Evolutionary conservation across 208 protist species (phyloP), one percentile per base, ranked within the genome.

Genomic region (Angomonas ambiguus): DNA sequence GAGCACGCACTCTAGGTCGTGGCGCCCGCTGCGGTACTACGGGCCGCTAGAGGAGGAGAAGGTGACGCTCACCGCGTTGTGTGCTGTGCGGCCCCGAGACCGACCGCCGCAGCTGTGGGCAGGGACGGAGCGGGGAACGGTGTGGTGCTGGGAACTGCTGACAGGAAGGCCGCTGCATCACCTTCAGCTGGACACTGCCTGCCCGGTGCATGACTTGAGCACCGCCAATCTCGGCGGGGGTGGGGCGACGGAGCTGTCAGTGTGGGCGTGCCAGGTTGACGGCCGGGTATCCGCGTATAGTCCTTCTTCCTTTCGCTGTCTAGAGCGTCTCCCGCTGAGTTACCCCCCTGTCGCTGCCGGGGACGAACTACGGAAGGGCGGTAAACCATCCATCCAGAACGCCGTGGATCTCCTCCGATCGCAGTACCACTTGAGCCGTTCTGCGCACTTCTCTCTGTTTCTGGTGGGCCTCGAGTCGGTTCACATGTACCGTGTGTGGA

Each of bases 221-320:
- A 5, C 51, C 25, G 48, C 18, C 32, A 22, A 24, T 38, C 33
- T 38, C 8, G 48, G 31, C 11, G n/a, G 41, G 4, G 49, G 49
- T 22, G 49, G n/a, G 18, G 49, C 8, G 49, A 56, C n/a, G n/a
- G 49, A 18, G 18, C 49, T 56, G 49, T 27, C 76, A 18, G 71
- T 83, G 24, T 87, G 77, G 81, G 69, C 72, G 18, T 71, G 67
- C 18, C 78, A 81, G 49, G 65, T 73, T n/a, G 74, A 77, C 34
- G 81, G 81, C 33, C 66, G 57, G 57, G 77, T 87, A 18, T 63
- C 67, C 27, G 64, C 79, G 55, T 83, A 77, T 72, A 71, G 78
- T 49, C 60, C 74, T 2, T 41, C 27, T n/a, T n/a, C n/a, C 22
- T 71, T 25, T 42, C 65, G 24, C 59, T 20, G 76, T 45, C 62